These are phyloP conservation scores for Didymella exigua DNA, from an alignment of 2,329 filamentous ascomycete species.

Conservation along the genomic window DNA sequence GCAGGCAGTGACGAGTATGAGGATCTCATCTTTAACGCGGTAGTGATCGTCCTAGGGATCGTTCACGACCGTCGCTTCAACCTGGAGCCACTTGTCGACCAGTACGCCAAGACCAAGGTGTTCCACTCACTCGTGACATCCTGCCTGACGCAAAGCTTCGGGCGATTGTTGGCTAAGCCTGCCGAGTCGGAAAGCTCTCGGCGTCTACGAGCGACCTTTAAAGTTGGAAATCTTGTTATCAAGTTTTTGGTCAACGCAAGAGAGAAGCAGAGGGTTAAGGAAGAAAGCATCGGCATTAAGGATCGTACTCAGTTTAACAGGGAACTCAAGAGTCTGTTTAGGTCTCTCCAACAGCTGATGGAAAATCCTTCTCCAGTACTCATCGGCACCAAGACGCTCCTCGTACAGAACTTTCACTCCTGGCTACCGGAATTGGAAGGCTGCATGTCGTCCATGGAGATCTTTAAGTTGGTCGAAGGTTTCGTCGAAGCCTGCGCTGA, in stretches of 20 bases:
- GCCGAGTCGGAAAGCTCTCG: conserved; percentile 82
- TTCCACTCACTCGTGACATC: conserved; percentile 92
- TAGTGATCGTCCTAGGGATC: conserved; percentile 89
- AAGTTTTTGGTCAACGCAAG: conserved; percentile 93
- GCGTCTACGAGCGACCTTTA: conserved; percentile 87
- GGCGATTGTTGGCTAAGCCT: conserved; percentile 79
- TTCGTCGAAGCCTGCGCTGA: conserved; percentile 89
- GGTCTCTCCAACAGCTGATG: conserved; percentile 88
- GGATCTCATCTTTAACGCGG: conserved; percentile 85
- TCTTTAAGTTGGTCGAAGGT: conserved; percentile 87
- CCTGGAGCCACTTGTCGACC: conserved; percentile 84
- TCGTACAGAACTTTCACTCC: conserved; percentile 94
- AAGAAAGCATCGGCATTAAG: conserved; percentile 83
- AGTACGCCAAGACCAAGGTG: conserved; percentile 86
- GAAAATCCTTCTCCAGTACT: conserved; percentile 81
- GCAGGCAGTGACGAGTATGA: conserved; percentile 92
- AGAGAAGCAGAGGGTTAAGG: conserved; percentile 85
- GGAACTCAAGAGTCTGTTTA: conserved; percentile 86
- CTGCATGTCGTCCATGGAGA: conserved; percentile 79
- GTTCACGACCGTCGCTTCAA: conserved; percentile 95
- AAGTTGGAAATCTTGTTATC: conserved; percentile 89
- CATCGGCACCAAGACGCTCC: conserved; percentile 91
- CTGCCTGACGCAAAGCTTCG: conserved; percentile 85
- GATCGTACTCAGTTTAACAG: conserved; percentile 76
- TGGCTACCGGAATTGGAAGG: conserved; percentile 92